phyloP scores from a whole-genome alignment of 306 rosid species.

The Glycine tomentella region DNA sequence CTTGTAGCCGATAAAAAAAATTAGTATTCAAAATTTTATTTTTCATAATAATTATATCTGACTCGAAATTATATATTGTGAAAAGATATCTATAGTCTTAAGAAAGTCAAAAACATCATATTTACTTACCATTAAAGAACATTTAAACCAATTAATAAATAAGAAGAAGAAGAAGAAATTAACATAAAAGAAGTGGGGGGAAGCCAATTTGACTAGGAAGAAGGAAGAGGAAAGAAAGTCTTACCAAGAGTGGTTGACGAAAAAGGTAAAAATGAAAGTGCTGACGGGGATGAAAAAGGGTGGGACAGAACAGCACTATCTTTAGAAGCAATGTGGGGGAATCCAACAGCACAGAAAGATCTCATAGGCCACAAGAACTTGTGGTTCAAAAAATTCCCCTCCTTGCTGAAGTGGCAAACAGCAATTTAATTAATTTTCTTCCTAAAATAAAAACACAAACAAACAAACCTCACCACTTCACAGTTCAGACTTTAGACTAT shows the following conservation, averaged over 20 bases:
- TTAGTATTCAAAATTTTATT: too few species aligned
- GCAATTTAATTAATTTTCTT: conserved; percentile 11
- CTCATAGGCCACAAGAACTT: conserved; percentile 79
- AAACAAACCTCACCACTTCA: conserved; percentile 34
- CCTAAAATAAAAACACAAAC: conserved; percentile 12
- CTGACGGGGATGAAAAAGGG: conserved; percentile 62
- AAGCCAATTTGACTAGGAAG: conserved; percentile 34
- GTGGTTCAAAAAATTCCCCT: conserved; percentile 72
- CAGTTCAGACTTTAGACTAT: neutral
- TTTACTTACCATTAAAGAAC: neutral
- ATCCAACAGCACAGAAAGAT: conserved; percentile 78
- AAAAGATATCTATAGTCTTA: too few species aligned
- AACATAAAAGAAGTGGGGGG: neutral
- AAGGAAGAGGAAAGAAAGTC: neutral
- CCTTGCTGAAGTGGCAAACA: conserved; percentile 67
- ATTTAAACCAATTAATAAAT: neutral
- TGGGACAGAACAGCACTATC: conserved; percentile 62
- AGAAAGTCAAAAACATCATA: too few species aligned
- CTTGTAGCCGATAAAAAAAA: too few species aligned
- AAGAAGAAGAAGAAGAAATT: neutral
- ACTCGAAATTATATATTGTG: too few species aligned
- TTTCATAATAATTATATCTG: too few species aligned
- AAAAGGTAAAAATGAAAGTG: conserved; percentile 41
- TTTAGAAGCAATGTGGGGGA: conserved; percentile 65
- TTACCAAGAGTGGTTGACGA: conserved; percentile 15